Conservation (phyloP, 2,329 filamentous ascomycete genomes). For the Lachnellula suecica region DNA sequence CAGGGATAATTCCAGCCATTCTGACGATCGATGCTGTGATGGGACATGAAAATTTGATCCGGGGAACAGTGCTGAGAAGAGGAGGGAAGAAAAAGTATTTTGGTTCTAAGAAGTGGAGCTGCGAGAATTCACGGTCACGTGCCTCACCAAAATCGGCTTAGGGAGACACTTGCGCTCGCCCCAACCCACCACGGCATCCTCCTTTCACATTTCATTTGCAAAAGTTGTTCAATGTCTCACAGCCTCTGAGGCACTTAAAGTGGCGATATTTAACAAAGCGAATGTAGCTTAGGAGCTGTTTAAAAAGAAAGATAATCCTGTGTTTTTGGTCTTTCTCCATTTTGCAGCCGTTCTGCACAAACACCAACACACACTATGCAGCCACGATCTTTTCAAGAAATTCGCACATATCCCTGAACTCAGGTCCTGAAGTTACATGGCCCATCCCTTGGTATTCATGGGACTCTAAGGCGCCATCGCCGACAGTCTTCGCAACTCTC, state of each 20-base stretch:
- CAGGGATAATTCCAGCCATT: constrained; percentile 16
- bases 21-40: not conserved
- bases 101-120: not conserved
- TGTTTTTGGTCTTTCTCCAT: too few relatives aligned
- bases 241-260: too few relatives aligned
- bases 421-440: constrained; percentile 41
- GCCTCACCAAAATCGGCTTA: too few relatives aligned
- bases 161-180: too few relatives aligned
- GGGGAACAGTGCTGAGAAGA: not conserved
- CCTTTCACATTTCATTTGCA: too few relatives aligned
- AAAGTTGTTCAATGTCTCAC: too few relatives aligned
- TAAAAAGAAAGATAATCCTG: too few relatives aligned
- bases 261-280: too few relatives aligned
- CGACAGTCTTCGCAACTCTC: constrained; percentile 34
- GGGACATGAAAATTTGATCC: not conserved
- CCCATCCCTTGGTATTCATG: constrained; percentile 49
- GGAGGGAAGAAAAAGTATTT: not conserved
- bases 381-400: constrained; percentile 28
- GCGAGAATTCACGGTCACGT: not conserved
- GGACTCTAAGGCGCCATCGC: constrained; percentile 36
- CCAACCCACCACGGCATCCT: too few relatives aligned
- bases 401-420: constrained; percentile 44
- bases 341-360: not conserved
- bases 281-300: too few relatives aligned
- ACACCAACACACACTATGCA: constrained; percentile 5